phyloP scores from a whole-genome alignment of 371 early-diverging fungal genomes.

The Coemansia sp. region DNA sequence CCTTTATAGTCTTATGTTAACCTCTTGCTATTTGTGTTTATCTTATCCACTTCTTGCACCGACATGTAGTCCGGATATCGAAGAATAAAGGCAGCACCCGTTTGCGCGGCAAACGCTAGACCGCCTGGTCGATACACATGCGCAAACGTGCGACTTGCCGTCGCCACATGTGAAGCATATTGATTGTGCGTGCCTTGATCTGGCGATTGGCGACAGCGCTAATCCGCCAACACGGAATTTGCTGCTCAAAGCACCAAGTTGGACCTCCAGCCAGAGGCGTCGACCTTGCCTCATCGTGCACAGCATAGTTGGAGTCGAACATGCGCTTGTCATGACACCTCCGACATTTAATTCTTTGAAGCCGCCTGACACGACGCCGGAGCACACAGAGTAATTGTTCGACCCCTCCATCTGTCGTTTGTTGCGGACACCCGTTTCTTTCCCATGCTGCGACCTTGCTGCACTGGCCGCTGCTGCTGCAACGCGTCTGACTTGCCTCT shows the following conservation, averaged over 20 bases:
- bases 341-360: neutral
- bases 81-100: too few species aligned
- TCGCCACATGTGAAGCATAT: too few species aligned
- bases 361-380: neutral
- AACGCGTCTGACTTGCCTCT: constrained; percentile 1
- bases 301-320: too few species aligned
- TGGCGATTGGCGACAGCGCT: neutral
- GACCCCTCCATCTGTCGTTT: neutral
- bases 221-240: neutral
- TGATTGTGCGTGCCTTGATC: neutral
- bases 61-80: too few species aligned
- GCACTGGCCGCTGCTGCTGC: neutral
- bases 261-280: neutral
- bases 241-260: neutral
- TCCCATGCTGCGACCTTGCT: neutral
- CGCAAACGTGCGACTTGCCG: too few species aligned
- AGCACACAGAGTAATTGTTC: constrained; percentile 5
- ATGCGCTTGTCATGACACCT: neutral
- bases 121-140: too few species aligned
- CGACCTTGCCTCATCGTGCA: neutral
- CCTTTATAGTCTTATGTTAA: neutral
- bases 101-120: too few species aligned
- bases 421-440: neutral
- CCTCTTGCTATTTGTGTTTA: neutral
- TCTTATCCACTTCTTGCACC: too few species aligned